phyloP scores from a whole-genome alignment of 371 early-diverging fungal species.

The Blakeslea trispora region DNA sequence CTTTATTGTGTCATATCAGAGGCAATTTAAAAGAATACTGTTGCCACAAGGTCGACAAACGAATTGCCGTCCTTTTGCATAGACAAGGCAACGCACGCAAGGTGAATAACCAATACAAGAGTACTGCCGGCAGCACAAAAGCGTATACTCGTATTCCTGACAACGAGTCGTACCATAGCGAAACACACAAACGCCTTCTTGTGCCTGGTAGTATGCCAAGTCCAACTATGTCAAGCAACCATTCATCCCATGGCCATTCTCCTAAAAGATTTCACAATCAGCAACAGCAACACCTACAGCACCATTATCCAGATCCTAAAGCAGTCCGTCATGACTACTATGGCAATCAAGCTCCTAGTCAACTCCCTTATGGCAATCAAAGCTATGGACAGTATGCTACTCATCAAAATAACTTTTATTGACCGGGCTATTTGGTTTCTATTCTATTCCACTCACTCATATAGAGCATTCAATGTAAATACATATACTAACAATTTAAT shows the following conservation, averaged over 20 bases:
- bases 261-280: too few relatives aligned
- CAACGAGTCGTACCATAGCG: not conserved
- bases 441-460: not conserved
- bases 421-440: not conserved
- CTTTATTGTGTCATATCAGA: conserved; percentile 76
- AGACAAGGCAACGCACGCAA: conserved; percentile 5
- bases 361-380: too few relatives aligned
- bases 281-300: too few relatives aligned
- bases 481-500: too few relatives aligned
- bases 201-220: not conserved
- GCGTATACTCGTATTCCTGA: not conserved
- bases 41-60: conserved; percentile 89
- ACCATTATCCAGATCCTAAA: too few relatives aligned
- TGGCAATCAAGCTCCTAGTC: too few relatives aligned
- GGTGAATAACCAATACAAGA: not conserved
- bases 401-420: too few relatives aligned
- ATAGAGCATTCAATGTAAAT: too few relatives aligned
- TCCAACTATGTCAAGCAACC: not conserved
- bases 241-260: too few relatives aligned
- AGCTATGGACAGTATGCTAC: too few relatives aligned
- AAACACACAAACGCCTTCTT: not conserved
- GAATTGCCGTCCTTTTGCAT: conserved; percentile 33
- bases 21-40: conserved; percentile 93
- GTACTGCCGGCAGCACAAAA: not conserved
- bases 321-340: too few relatives aligned